Evolutionary conservation across 495 filamentous ascomycete species (phyloP), one percentile per base, ranked within the genome.

Genomic region (Aspergillus ostianus): DNA sequence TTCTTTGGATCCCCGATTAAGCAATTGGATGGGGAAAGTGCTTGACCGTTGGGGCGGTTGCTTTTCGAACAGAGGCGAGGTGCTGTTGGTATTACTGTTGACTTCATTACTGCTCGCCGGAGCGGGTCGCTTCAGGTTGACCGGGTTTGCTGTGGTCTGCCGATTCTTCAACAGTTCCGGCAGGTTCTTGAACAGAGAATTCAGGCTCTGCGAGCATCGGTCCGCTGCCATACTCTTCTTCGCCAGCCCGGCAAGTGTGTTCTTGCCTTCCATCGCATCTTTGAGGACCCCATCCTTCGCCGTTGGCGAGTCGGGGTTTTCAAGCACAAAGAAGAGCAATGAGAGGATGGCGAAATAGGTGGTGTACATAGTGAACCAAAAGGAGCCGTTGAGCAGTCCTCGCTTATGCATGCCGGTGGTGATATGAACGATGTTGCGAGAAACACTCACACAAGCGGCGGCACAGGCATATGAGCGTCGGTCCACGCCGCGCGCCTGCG

Each of bases 351-450:
- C 88, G 70, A 97, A 98, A 75, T 97, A 98, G 15, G 91, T 90
- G 3, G 94, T 96, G 64, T 97, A 98, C 76, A 97, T 91, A 51
- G 89, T 90, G 65, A 97, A 97, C 94, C 94, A 98, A 74, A 93
- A 96, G 0, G 92, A 90, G 0, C 94, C 94, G 64, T 90, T 89
- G 21, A 98, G 82, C 12, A 95, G 79, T 0, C 87, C 87, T 62
- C 86, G 82, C 66, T 87, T 89, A 60, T 93, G 91, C 85, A 98
- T 97, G 62, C 94, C 89, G 27, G 85, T 85, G 3, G 89, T 90
- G 58, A 96, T 94, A 70, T 96, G 93, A 36, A 98, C 85, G 57
- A 98, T 94, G 66, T 97, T 98, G 26, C 94, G 85, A 19, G 92
- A 92, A 2, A 97, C 91, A 64, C 87, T 90, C 55, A 98, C 88